These are phyloP conservation scores for Vicia villosa DNA, from an alignment of 306 rosid genomes.

Conservation along the genomic window DNA sequence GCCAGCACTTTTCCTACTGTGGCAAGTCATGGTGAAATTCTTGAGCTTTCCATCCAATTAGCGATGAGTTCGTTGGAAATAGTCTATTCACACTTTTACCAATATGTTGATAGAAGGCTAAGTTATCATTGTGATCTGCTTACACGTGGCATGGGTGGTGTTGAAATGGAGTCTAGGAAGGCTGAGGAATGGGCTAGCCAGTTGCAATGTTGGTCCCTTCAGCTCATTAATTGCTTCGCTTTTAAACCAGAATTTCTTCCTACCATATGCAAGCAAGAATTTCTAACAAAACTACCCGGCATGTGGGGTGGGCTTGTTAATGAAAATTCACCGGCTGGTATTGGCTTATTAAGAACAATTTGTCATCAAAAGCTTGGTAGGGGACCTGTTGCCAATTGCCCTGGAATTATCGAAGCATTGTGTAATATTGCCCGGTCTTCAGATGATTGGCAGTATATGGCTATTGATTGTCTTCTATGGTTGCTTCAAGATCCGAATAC, in stretches of 20 bases:
- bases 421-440: slow-evolving; percentile 91
- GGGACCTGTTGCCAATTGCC: slow-evolving; percentile 86
- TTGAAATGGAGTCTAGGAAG: slow-evolving; percentile 98
- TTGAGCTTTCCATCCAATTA: slow-evolving; percentile 89
- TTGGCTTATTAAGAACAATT: slow-evolving; percentile 88
- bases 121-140: slow-evolving; percentile 97
- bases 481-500: slow-evolving; percentile 88
- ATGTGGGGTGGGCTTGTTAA: slow-evolving; percentile 99
- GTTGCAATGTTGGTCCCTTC: slow-evolving; percentile 98
- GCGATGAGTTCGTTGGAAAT: slow-evolving; percentile 92
- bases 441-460: slow-evolving; percentile 99
- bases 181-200: slow-evolving; percentile 99
- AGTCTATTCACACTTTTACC: slow-evolving; percentile 95
- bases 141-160: slow-evolving; percentile 99
- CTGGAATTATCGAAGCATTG: slow-evolving; percentile 82
- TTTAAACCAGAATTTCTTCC: slow-evolving; percentile 94
- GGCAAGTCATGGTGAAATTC: slow-evolving; percentile 89
- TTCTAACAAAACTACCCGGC: slow-evolving; percentile 80
- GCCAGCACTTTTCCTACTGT: slow-evolving; percentile 79
- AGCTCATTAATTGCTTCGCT: slow-evolving; percentile 96
- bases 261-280: slow-evolving; percentile 88
- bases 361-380: slow-evolving; percentile 98
- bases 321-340: slow-evolving; percentile 97
- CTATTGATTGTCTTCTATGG: slow-evolving; percentile 97
- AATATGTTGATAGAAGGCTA: slow-evolving; percentile 83